phyloP scores from a whole-genome alignment of 208 protist species.

The Histomonas meleagridis region DNA sequence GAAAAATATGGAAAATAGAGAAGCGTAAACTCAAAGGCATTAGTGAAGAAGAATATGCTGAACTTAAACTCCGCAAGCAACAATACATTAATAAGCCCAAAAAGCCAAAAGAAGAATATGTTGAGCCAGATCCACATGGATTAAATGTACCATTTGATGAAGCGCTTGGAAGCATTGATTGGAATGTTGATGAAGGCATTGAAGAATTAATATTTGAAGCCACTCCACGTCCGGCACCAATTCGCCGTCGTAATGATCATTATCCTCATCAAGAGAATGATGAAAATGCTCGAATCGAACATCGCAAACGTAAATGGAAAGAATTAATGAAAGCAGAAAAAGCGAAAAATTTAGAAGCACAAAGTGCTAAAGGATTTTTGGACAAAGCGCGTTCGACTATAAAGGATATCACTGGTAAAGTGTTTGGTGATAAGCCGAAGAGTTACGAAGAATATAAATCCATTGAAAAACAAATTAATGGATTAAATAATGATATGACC shows the following conservation, averaged over 20 bases:
- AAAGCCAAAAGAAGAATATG: neutral
- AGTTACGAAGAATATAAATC: neutral
- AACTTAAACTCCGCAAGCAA: neutral
- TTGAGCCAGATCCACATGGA: constrained; percentile 1
- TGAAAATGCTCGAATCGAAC: neutral
- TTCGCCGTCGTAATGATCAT: neutral
- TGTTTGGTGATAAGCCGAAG: neutral
- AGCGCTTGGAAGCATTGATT: neutral
- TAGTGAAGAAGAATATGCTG: neutral
- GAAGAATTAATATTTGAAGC: constrained; percentile 17
- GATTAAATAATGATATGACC: neutral
- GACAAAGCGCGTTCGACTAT: neutral
- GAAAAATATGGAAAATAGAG: neutral
- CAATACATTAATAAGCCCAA: constrained; percentile 16
- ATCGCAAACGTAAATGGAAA: neutral
- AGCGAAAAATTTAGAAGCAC: neutral
- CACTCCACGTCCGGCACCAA: neutral
- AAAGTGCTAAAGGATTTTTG: neutral
- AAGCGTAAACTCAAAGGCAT: neutral
- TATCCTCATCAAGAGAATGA: neutral
- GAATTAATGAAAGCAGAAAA: constrained; percentile 8
- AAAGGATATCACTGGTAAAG: neutral
- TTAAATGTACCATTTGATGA: neutral
- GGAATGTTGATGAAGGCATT: constrained; percentile 13
- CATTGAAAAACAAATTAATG: neutral